Conservation (phyloP, 257 asterid species). For the Agastache rugosa region DNA sequence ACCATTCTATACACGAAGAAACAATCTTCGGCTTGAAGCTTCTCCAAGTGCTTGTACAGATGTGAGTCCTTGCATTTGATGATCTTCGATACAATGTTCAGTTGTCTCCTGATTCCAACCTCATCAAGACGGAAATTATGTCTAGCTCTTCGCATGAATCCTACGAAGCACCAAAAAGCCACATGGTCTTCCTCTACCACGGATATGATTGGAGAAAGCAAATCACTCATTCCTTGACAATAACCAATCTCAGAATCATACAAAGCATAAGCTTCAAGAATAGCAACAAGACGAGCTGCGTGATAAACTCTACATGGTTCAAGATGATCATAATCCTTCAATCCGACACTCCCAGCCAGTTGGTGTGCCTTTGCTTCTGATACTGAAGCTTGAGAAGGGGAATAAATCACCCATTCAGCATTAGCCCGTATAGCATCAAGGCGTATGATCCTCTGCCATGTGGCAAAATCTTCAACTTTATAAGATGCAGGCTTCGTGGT, state of each 20-base stretch:
- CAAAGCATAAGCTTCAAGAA: slow-evolving; percentile 88
- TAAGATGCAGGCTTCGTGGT: slow-evolving; percentile 43
- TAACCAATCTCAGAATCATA: slow-evolving; percentile 87
- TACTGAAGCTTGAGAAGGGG: slow-evolving; percentile 75
- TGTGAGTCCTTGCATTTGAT: slow-evolving; percentile 80
- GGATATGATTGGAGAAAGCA: slow-evolving; percentile 84
- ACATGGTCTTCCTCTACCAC: slow-evolving; percentile 78
- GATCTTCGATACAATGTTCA: slow-evolving; percentile 70
- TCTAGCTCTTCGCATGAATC: slow-evolving; percentile 90
- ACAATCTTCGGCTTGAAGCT: slow-evolving; percentile 90
- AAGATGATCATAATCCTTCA: slow-evolving; percentile 76
- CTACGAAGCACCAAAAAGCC: slow-evolving; percentile 92
- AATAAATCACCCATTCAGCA: slow-evolving; percentile 69
- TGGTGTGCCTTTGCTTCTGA: slow-evolving; percentile 61
- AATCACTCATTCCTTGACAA: slow-evolving; percentile 96
- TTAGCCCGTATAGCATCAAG: slow-evolving; percentile 86
- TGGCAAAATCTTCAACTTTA: slow-evolving; percentile 64
- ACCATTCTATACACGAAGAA: slow-evolving; percentile 96
- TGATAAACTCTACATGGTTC: slow-evolving; percentile 80
- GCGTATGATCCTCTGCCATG: slow-evolving; percentile 94
- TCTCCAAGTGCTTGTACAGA: slow-evolving; percentile 84
- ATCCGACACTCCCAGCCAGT: slow-evolving; percentile 75
- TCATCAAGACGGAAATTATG: slow-evolving; percentile 94
- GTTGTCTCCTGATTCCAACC: slow-evolving; percentile 81
- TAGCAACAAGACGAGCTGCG: slow-evolving; percentile 83